A percentile compares a stretch with the other conserved stretches of the same genome.
Conservation (phyloP, 73 alveolate genomes). For the Effrenium voratum region DNA sequence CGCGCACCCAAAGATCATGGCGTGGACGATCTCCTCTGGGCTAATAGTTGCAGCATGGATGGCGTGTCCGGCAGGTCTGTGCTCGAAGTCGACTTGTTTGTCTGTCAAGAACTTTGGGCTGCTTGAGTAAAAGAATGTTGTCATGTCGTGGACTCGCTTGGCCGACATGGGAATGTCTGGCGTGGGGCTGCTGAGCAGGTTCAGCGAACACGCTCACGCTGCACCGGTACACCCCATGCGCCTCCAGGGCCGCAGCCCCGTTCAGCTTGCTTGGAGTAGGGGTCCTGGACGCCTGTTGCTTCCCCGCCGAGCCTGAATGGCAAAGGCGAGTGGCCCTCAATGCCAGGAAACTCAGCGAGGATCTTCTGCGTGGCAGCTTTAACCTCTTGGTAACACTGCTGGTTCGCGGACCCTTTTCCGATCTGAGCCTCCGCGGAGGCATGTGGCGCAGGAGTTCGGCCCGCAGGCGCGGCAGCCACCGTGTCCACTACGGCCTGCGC, state of each 20-base stretch:
- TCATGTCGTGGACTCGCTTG: not conserved
- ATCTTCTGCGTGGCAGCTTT: not conserved
- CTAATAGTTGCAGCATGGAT: not conserved
- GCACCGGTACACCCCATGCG: slow-evolving; percentile 12
- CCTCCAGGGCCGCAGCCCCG: not conserved
- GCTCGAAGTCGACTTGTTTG: not conserved
- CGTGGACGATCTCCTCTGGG: slow-evolving; percentile 17
- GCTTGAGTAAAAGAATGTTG: not conserved
- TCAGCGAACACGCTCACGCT: not conserved
- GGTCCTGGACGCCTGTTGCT: slow-evolving; percentile 1
- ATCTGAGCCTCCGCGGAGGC: too few species aligned
- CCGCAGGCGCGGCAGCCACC: too few species aligned
- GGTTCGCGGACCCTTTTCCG: too few species aligned
- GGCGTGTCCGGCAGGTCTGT: not conserved
- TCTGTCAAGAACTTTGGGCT: not conserved
- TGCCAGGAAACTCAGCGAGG: not conserved
- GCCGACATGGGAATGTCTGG: slow-evolving; percentile 9
- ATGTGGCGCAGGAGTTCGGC: too few species aligned
- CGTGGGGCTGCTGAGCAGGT: not conserved
- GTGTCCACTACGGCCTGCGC: not conserved
- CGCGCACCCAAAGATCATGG: not conserved
- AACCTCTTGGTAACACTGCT: too few species aligned
- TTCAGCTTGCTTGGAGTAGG: not conserved
- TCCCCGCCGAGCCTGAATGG: not conserved
- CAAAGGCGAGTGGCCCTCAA: not conserved